Evolutionary conservation across 192 early-diverging fungal species (phyloP).

Genomic region (Coemansia sp.): DNA sequence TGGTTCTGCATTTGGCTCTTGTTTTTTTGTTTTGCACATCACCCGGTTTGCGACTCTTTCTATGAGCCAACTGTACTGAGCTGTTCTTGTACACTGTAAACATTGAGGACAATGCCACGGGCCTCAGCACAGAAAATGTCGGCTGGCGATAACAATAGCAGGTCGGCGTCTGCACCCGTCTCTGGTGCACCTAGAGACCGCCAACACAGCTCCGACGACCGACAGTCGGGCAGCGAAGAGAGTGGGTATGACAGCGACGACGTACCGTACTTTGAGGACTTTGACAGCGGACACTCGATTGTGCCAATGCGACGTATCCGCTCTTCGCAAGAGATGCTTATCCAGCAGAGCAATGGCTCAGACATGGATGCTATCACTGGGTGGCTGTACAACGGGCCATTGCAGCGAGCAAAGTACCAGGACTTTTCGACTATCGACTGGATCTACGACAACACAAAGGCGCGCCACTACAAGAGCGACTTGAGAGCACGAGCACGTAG

Average conservation of each 20-base stretch:
- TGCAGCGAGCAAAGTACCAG: conserved; percentile 55
- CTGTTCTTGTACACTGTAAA: not conserved
- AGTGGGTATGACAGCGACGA: conserved; percentile 15
- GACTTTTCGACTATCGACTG: conserved; percentile 60
- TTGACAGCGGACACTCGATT: conserved; percentile 14
- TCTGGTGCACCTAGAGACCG: not conserved
- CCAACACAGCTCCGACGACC: not conserved
- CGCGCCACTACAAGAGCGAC: conserved; percentile 36
- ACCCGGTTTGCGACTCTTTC: conserved; percentile 2
- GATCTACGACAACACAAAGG: conserved; percentile 56
- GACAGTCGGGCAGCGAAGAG: not conserved
- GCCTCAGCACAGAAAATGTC: conserved; percentile 10
- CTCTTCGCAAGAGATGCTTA: conserved; percentile 45
- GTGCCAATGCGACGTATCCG: conserved; percentile 39
- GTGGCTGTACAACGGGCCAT: conserved; percentile 54
- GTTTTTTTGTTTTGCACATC: not conserved
- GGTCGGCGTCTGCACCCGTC: not conserved
- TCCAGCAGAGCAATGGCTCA: conserved; percentile 14
- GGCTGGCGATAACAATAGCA: not conserved
- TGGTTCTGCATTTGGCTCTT: not conserved
- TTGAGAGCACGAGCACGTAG: conserved; percentile 21
- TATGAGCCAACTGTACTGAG: conserved; percentile 1
- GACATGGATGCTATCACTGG: conserved; percentile 54
- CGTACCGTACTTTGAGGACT: conserved; percentile 28
- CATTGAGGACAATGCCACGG: not conserved